Base-by-base conservation (phyloP, 768 basidiomycete genomes). In the Russula dissimulans region DNA sequence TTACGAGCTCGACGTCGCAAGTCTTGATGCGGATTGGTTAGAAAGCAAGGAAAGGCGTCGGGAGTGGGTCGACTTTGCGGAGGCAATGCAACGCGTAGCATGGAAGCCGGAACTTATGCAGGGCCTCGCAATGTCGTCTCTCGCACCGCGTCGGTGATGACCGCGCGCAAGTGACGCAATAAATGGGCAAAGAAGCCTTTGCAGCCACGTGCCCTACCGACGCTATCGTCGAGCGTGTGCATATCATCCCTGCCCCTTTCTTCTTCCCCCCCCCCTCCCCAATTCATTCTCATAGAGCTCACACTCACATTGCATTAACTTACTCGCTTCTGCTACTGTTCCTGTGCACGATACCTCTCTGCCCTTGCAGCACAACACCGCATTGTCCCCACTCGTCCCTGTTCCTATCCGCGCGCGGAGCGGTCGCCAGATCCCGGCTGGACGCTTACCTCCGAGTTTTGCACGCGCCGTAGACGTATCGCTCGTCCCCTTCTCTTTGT, bases 51-150 rank as follows among this genome's bases (percentile, higher is more conserved):
- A 93, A 75, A 83, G 91, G 62, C 78, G 77, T 71, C 76, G 91
- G 67, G 91, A 92, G 75, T 91, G 89, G 89, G 89, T 93, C 67
- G 89, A 91, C 72, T 91, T 86, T 67, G 82, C 84, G 47, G 91
- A 92, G 74, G 91, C 91, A 15, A 74, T 82, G 64, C 74, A 78
- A 67, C 77, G 91, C 66, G 70, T 93, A 43, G 79, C 84, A 61
- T 93, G 91, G 91, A 93, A 93, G 71, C 74, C 80, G n/a, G 91
- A 93, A 75, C 79, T 93, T 46, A 81, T 83, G 8, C 86, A 89
- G 70, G 90, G 84, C 53, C 78, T 92, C 54, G 77, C 78, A 67
- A 77, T 86, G 34, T 91, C 84, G 34, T 83, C 89, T 11, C 72
- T 91, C 61, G 87, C 87, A 42, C 78, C 84, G 42, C 68, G 71